phyloP scores from a whole-genome alignment of 345 rosid species.

The Salix dunnii region DNA sequence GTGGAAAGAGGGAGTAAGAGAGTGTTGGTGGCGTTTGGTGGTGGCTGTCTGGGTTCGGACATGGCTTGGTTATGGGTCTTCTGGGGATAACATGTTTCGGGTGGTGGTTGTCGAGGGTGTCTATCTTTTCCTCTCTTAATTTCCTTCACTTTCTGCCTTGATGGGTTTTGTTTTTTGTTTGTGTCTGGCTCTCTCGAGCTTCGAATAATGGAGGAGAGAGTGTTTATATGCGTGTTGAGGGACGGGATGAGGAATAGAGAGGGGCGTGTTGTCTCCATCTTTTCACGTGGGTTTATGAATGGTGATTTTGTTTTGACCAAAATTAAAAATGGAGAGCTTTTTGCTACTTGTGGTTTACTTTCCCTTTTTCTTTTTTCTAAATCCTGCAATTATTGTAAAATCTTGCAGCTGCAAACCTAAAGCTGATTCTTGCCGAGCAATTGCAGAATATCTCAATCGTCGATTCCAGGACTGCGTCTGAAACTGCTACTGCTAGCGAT shows the following conservation, averaged over 20 bases:
- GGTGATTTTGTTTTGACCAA: constrained; percentile 5
- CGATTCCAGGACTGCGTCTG: no score
- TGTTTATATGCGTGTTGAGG: neutral
- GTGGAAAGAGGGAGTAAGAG: neutral
- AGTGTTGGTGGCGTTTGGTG: constrained; percentile 4
- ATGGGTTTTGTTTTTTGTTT: neutral
- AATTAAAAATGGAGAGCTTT: neutral
- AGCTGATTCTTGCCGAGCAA: no score
- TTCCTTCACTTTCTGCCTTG: neutral
- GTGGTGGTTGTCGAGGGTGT: neutral
- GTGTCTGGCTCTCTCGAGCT: neutral
- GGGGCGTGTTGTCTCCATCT: neutral
- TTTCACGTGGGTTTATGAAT: neutral
- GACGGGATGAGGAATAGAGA: neutral
- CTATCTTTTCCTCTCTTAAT: neutral
- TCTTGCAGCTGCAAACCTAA: no score
- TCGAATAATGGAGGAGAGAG: neutral
- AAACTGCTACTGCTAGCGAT: no score
- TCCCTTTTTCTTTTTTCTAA: neutral
- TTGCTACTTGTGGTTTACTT: neutral
- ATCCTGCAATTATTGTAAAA: neutral
- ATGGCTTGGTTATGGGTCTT: constrained; percentile 24
- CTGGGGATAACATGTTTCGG: constrained; percentile 17
- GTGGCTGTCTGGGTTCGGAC: constrained; percentile 8
- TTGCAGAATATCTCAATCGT: neutral